Percentiles rank a stretch among this genome's conserved stretches.
Conservation (phyloP, 2,329 filamentous ascomycete species). For the Epichloe typhina region DNA sequence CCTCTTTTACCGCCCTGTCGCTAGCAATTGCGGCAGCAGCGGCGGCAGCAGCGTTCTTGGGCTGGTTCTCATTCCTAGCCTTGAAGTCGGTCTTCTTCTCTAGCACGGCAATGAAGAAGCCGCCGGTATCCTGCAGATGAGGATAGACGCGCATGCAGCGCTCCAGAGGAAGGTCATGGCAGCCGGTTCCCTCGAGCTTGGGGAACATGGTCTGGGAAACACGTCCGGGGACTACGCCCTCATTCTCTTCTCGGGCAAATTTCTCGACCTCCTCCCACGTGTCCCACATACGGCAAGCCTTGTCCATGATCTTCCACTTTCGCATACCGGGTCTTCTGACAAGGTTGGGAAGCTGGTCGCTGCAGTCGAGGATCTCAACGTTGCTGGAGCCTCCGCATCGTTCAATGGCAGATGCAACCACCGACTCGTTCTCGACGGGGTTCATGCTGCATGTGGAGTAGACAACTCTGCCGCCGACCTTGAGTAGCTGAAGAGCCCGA, state of each 20-base stretch:
- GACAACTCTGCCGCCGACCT: slow-evolving; percentile 85
- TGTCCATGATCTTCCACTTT: slow-evolving; percentile 86
- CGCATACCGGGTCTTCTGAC: slow-evolving; percentile 66
- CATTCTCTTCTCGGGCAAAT: slow-evolving; percentile 45
- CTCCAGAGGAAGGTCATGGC: slow-evolving; percentile 62
- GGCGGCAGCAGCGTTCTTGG: slow-evolving; percentile 19
- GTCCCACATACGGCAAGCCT: slow-evolving; percentile 63
- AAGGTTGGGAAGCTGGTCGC: slow-evolving; percentile 60
- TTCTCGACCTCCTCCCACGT: slow-evolving; percentile 73
- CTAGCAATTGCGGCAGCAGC: slow-evolving; percentile 3
- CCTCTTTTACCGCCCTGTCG: slow-evolving; percentile 13
- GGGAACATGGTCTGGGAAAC: slow-evolving; percentile 79
- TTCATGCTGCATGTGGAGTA: slow-evolving; percentile 99
- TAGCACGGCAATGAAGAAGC: slow-evolving; percentile 92
- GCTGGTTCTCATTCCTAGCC: slow-evolving; percentile 54
- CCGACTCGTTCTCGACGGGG: slow-evolving; percentile 91
- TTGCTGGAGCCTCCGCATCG: slow-evolving; percentile 74
- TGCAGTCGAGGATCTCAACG: slow-evolving; percentile 76
- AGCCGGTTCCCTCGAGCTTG: slow-evolving; percentile 35
- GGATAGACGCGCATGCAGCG: slow-evolving; percentile 90
- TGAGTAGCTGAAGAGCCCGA: slow-evolving; percentile 87
- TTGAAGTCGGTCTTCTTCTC: slow-evolving; percentile 84
- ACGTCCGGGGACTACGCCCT: slow-evolving; percentile 45
- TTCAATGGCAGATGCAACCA: slow-evolving; percentile 76
- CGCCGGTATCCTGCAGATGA: slow-evolving; percentile 90